These are phyloP conservation scores for Salvia miltiorrhiza DNA, from an alignment of 257 asterid species.

Conservation along the genomic window DNA sequence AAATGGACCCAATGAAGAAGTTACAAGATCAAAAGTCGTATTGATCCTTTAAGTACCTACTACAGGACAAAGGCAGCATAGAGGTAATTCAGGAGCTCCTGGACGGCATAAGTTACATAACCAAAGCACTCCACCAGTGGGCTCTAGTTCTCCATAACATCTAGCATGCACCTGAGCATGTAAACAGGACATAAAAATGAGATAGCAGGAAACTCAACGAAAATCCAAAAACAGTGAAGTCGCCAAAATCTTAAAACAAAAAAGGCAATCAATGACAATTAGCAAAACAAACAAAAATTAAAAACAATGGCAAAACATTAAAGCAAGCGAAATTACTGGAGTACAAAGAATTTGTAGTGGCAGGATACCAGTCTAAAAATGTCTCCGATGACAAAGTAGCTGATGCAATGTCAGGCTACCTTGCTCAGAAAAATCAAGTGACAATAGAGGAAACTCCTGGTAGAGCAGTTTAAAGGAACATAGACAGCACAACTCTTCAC, in stretches of 20 bases:
- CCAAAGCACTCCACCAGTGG: conserved; percentile 86
- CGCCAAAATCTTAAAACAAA: not conserved
- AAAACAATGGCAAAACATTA: conserved; percentile 6
- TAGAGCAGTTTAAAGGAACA: conserved; percentile 5
- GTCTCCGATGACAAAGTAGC: conserved; percentile 12
- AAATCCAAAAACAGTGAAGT: not conserved
- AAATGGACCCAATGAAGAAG: conserved; percentile 23
- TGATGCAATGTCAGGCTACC: conserved; percentile 1
- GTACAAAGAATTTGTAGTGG: conserved; percentile 9
- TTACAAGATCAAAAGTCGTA: conserved; percentile 6
- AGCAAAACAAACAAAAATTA: not conserved
- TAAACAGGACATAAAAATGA: conserved; percentile 12
- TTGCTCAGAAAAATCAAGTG: not conserved
- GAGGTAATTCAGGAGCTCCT: conserved; percentile 79
- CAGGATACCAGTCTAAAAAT: not conserved
- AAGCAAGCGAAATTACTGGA: conserved; percentile 20
- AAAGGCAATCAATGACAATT: not conserved
- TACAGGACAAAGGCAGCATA: conserved; percentile 92
- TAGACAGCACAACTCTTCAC: conserved; percentile 11
- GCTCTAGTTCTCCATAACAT: conserved; percentile 93
- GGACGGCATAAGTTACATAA: conserved; percentile 97
- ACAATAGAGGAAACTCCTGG: not conserved
- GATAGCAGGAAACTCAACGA: not conserved
- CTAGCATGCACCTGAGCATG: conserved; percentile 89
- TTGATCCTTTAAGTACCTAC: conserved; percentile 47